Conservation (phyloP, 1,284 basidiomycete species). For the Tylopilus orsonianus region DNA sequence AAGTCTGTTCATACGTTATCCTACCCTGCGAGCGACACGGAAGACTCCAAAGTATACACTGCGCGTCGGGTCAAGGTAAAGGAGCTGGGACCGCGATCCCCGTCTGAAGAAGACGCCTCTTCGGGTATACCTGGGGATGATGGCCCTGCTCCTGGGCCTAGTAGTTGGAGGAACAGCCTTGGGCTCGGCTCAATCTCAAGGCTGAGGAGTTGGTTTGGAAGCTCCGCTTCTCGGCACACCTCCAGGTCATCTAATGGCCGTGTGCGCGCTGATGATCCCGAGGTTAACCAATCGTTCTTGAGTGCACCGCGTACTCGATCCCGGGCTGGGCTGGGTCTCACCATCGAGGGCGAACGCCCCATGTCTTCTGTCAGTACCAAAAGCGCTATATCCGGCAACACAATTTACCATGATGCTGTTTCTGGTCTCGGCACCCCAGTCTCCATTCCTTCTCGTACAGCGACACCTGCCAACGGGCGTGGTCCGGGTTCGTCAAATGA, state of each 20-base stretch:
- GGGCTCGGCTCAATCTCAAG: conserved; percentile 45
- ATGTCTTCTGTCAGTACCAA: conserved; percentile 52
- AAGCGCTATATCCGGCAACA: conserved; percentile 53
- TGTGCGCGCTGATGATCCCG: conserved; percentile 44
- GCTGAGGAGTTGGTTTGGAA: conserved; percentile 54
- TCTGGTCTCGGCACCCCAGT: conserved; percentile 53
- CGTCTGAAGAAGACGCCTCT: conserved; percentile 25
- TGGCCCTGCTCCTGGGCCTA: conserved; percentile 27
- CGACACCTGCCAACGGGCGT: conserved; percentile 38
- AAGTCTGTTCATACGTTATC: conserved; percentile 36
- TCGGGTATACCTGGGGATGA: conserved; percentile 26
- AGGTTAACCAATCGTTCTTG: conserved; percentile 40
- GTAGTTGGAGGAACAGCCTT: conserved; percentile 36
- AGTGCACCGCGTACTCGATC: conserved; percentile 24
- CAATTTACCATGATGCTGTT: conserved; percentile 58
- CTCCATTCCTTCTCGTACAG: conserved; percentile 43
- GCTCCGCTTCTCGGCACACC: conserved; percentile 34
- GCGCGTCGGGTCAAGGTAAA: conserved; percentile 59
- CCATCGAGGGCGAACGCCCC: conserved; percentile 46
- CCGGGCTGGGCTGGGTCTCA: conserved; percentile 34
- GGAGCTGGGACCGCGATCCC: conserved; percentile 39
- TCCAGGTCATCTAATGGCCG: conserved; percentile 38
- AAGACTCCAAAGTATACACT: conserved; percentile 53
- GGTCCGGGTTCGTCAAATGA: conserved; percentile 18
- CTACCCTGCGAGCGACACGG: conserved; percentile 41